phyloP scores from a whole-genome alignment of 768 basidiomycete genomes.

The Termitomyces sp. region DNA sequence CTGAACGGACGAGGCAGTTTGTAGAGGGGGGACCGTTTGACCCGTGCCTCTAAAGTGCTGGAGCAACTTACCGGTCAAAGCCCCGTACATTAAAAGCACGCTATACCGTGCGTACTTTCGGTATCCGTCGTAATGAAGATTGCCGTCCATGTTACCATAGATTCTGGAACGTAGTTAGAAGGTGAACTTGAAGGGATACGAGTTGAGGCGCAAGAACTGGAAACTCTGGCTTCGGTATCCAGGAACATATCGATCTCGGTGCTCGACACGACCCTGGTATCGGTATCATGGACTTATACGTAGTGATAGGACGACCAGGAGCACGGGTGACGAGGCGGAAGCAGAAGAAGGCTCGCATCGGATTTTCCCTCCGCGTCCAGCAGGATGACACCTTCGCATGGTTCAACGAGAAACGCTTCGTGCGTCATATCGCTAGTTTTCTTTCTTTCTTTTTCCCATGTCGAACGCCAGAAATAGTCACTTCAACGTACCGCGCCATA shows the following conservation, averaged over 20 bases:
- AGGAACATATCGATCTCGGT: conserved; percentile 99
- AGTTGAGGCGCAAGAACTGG: conserved; percentile 94
- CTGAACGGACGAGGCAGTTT: no score
- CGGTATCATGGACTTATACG: conserved; percentile 99
- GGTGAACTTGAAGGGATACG: conserved; percentile 99
- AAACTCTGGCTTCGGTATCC: conserved; percentile 99
- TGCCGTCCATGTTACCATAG: conserved; percentile 97
- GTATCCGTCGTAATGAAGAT: conserved; percentile 99
- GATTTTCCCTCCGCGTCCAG: conserved; percentile 84
- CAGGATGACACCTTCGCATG: conserved; percentile 96
- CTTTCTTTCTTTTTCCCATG: neutral
- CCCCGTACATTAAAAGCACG: conserved; percentile 99
- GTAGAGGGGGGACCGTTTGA: conserved; percentile 98
- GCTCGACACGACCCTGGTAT: conserved; percentile 98
- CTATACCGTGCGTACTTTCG: conserved; percentile 98
- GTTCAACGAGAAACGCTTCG: conserved; percentile 99
- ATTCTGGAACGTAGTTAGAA: conserved; percentile 98
- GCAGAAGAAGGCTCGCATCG: conserved; percentile 81
- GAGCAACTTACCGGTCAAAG: conserved; percentile 99
- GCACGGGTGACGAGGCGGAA: conserved; percentile 87
- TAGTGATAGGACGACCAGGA: conserved; percentile 96
- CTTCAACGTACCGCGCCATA: conserved; percentile 4
- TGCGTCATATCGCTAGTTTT: conserved; percentile 31
- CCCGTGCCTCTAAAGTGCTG: conserved; percentile 97
- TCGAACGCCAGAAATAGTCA: conserved; percentile 16